Base-by-base conservation (phyloP, 768 basidiomycete species). In the Serendipita sp. region DNA sequence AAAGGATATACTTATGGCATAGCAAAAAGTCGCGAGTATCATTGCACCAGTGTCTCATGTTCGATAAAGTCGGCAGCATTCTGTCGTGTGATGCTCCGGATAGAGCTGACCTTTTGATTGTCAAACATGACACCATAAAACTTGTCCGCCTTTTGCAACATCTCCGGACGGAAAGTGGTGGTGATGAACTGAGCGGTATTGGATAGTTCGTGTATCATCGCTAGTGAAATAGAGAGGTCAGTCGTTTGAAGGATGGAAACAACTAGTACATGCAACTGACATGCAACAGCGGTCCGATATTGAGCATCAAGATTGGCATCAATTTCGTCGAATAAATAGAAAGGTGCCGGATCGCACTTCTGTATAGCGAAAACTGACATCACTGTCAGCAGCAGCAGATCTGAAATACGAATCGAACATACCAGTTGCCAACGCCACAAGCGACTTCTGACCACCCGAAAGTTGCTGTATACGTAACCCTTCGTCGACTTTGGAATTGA, bases 281-380 rank as follows among this genome's bases (percentile, higher is more conserved):
- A 80, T 3, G 95, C 91, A 22, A 98, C 95, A 13, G 95, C 92
- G 7, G 95, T 96, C 28, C 95, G 89, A 65, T 97, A 96, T 75
- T 98, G 93, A 3, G 94, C 93, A 67, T 97, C 95, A 51, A 99
- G 78, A 69, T 97, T 97, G 61, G 96, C 96, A 69, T 99, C 96
- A 70, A 99, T 98, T 86, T 98, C 96, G 70, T 99, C 96, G 68
- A 99, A 98, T n/a, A 99, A 79, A 73, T 98, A 98, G 76, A 99
- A 99, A 1, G 96, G 96, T 0, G 96, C 95, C 1, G 96, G 96
- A 69, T 99, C 96, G 70, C 95, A 98, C 74, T 96, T 97, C 74
- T 99, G 96, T 67, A 98, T 98, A 16, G 95, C 92, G 69, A 99
- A 98, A 26, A 99, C 94, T 90, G 69, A 0, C 31, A 51, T 17